Evolutionary conservation across 2,329 filamentous ascomycete species (phyloP).

Genomic region (Alternaria gansuensis): DNA sequence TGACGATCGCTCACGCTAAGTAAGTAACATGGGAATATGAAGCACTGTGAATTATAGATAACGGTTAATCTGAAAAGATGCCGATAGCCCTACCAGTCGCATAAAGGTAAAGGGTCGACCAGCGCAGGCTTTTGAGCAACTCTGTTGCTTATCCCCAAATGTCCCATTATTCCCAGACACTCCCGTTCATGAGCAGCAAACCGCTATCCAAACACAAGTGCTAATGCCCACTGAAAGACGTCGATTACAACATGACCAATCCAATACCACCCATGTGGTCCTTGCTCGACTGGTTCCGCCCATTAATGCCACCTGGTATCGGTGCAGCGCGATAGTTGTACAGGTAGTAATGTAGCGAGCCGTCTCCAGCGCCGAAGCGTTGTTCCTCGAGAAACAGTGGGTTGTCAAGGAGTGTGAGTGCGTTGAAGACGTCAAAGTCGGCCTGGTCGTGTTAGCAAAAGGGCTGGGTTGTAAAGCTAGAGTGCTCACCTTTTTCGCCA

Average conservation of each 20-base stretch:
- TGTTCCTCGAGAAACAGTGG: constrained; percentile 90
- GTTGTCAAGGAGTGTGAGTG: constrained; percentile 92
- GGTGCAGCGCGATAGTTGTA: constrained; percentile 94
- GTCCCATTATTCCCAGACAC: background rate
- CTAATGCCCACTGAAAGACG: background rate
- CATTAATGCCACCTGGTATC: constrained; percentile 86
- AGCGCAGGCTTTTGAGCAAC: too few relatives aligned
- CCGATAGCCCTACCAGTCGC: too few relatives aligned
- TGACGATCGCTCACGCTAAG: too few relatives aligned
- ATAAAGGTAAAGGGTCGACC: too few relatives aligned
- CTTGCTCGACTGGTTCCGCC: constrained; percentile 78
- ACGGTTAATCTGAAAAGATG: too few relatives aligned
- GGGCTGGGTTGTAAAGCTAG: background rate
- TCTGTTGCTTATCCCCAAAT: too few relatives aligned
- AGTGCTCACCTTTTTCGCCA: constrained; percentile 75
- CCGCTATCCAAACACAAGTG: background rate
- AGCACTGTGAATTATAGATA: too few relatives aligned
- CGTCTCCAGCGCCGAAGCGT: constrained; percentile 94
- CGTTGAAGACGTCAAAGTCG: constrained; percentile 97
- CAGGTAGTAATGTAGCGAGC: constrained; percentile 94
- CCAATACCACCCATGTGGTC: constrained; percentile 85
- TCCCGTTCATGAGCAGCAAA: background rate
- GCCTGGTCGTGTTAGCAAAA: constrained; percentile 52
- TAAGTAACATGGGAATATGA: too few relatives aligned
- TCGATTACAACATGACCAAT: constrained; percentile 76